phyloP scores from a whole-genome alignment of 2,329 filamentous ascomycete genomes.

The Scytalidium sp. region DNA sequence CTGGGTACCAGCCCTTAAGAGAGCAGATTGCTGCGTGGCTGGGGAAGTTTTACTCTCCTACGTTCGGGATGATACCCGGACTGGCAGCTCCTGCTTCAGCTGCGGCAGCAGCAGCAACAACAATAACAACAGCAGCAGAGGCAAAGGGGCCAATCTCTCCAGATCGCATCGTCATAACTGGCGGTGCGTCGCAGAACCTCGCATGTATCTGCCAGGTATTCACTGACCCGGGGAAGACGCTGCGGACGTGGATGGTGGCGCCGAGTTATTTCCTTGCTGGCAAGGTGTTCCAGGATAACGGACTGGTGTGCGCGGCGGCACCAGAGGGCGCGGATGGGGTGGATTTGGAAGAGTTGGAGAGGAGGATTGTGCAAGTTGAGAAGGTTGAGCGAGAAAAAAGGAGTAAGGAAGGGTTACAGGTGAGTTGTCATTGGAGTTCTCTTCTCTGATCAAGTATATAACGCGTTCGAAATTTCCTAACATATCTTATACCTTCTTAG shows the following conservation, averaged over 20 bases:
- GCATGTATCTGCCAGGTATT: constrained; percentile 61
- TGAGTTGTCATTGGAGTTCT: constrained; percentile 1
- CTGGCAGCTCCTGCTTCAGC: constrained; percentile 38
- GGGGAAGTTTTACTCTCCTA: constrained; percentile 39
- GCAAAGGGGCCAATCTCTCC: constrained; percentile 36
- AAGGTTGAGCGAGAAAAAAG: constrained; percentile 23
- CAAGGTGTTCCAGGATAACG: constrained; percentile 62
- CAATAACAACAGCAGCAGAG: constrained; percentile 20
- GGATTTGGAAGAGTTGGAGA: constrained; percentile 60
- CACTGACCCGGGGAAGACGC: constrained; percentile 61
- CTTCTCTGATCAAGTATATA: not conserved
- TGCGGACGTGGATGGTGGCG: constrained; percentile 61
- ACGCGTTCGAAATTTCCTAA: not conserved
- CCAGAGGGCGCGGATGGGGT: constrained; percentile 78
- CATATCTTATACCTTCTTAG: not conserved
- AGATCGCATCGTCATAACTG: constrained; percentile 59
- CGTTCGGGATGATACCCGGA: not conserved
- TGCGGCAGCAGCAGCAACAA: constrained; percentile 13
- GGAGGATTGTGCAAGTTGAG: constrained; percentile 33
- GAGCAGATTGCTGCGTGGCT: constrained; percentile 70
- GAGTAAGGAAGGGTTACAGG: constrained; percentile 11
- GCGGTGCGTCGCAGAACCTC: constrained; percentile 65
- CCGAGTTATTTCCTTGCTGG: constrained; percentile 66
- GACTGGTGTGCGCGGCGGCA: constrained; percentile 45
- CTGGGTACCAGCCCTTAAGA: constrained; percentile 69